Evolutionary conservation across 176 grass and related monocot genomes (phyloP).

Genomic region (Cenchrus fungigraminus): DNA sequence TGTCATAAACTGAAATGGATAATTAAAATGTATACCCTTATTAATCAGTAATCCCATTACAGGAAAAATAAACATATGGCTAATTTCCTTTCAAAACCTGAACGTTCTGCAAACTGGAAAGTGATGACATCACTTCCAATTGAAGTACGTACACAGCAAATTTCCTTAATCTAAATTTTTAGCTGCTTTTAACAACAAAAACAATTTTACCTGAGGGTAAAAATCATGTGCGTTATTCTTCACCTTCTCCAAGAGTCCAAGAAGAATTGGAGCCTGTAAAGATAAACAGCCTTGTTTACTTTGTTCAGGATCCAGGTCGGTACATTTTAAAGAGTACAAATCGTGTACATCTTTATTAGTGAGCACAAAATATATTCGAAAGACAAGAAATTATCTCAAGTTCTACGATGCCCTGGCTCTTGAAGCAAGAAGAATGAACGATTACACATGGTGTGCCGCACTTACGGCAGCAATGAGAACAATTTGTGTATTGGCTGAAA

Average conservation of each 20-base stretch:
- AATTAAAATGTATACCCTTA: neutral
- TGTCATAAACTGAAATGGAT: neutral
- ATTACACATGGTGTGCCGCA: neutral
- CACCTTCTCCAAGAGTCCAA: conserved; percentile 70
- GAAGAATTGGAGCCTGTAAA: conserved; percentile 70
- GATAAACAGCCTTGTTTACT: neutral
- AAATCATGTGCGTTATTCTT: conserved; percentile 55
- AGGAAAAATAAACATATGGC: neutral
- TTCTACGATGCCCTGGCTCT: neutral
- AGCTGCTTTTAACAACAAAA: neutral
- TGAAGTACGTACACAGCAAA: too few relatives aligned
- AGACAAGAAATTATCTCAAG: neutral
- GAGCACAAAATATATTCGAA: neutral
- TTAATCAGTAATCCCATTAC: neutral
- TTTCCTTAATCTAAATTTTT: too few relatives aligned
- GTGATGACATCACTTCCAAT: too few relatives aligned
- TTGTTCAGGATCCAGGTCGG: neutral
- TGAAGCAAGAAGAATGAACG: neutral
- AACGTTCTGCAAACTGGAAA: neutral
- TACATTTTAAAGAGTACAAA: neutral
- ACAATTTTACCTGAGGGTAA: conserved; percentile 73
- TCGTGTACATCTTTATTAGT: too few relatives aligned
- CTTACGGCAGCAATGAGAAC: neutral
- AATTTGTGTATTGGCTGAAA: neutral
- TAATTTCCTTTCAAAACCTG: neutral